Evolutionary conservation across 2,329 filamentous ascomycete genomes (phyloP).

Genomic region (Seiridium unicorne): DNA sequence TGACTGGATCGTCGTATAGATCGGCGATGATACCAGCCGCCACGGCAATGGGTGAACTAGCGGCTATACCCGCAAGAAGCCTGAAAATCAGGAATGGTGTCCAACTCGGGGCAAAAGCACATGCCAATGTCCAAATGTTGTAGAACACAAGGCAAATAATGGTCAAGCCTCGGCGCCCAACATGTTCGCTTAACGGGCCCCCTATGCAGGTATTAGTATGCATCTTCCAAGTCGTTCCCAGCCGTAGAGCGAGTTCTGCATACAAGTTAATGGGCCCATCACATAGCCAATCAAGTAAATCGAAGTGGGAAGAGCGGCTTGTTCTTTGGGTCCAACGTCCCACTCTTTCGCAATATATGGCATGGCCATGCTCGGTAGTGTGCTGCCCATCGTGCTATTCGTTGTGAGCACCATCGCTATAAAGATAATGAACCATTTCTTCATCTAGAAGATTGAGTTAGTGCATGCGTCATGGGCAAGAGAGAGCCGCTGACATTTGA

Average conservation of each 20-base stretch:
- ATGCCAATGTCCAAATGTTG: constrained; percentile 53
- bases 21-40: constrained; percentile 66
- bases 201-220: constrained; percentile 19
- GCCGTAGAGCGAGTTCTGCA: too few species aligned
- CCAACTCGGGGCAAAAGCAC: constrained; percentile 53
- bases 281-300: constrained; percentile 65
- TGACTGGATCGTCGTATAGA: constrained; percentile 55
- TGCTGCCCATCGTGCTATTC: constrained; percentile 66
- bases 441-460: neutral
- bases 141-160: constrained; percentile 47
- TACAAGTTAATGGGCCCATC: constrained; percentile 37
- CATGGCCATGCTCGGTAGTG: constrained; percentile 63
- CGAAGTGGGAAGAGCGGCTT: constrained; percentile 57
- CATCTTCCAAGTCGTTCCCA: too few species aligned
- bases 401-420: constrained; percentile 58
- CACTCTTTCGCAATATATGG: constrained; percentile 58
- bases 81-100: constrained; percentile 54
- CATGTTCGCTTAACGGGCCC: constrained; percentile 65
- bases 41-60: constrained; percentile 59
- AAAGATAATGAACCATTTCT: constrained; percentile 55
- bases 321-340: constrained; percentile 43
- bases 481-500: too few species aligned
- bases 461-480: too few species aligned
- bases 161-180: constrained; percentile 51
- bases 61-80: constrained; percentile 51